Base-by-base conservation (phyloP, 306 rosid genomes). In the apple (Malus domestica) region DNA sequence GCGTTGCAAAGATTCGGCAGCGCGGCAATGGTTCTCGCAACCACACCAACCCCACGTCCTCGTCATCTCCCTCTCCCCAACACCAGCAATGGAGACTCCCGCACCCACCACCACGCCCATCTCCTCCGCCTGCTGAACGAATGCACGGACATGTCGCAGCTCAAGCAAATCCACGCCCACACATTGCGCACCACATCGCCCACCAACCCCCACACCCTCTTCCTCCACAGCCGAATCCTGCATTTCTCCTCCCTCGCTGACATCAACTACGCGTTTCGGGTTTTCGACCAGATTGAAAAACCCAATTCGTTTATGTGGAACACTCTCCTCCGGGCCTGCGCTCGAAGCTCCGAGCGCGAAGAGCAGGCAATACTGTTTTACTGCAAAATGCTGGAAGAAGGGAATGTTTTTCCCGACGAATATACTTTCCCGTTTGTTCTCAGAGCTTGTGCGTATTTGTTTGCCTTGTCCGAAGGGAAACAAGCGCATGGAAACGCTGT, bases 241-340 rank as follows among this genome's bases (percentile, higher is more conserved):
- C 88, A 80, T 4, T 75, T 83, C 55, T 81, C 90, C 0, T 89
- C 92, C 65, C 33, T 68, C 1, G 11, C 74, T 20, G 80, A 90
- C 76, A 73, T 87, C 67, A 79, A 64, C 74, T 89, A 93, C 55
- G 92, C 96, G 10, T 73, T 79, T 59, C 92, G 84, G 2, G 86
- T 88, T 8, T 88, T 93, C 70, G 61, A 66, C 71, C 91, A 80
- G 68, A 79, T 87, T 16, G 46, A 67, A 2, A 66, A 63, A 40
- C 93, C 94, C 60, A 91, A 91, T 76, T 87, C 96, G 62, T 93
- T 93, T 81, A 83, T 83, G 88, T 93, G 98, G 97, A 93, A 93
- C 84, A 88, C 90, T 72, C 93, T 93, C 79, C 86, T 93, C 42
- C 61, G 86, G 78, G 90, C 90, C 65, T 85, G 89, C 69, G 89